Conservation (phyloP, 495 filamentous ascomycete species). For the Daldinia vernicosa region DNA sequence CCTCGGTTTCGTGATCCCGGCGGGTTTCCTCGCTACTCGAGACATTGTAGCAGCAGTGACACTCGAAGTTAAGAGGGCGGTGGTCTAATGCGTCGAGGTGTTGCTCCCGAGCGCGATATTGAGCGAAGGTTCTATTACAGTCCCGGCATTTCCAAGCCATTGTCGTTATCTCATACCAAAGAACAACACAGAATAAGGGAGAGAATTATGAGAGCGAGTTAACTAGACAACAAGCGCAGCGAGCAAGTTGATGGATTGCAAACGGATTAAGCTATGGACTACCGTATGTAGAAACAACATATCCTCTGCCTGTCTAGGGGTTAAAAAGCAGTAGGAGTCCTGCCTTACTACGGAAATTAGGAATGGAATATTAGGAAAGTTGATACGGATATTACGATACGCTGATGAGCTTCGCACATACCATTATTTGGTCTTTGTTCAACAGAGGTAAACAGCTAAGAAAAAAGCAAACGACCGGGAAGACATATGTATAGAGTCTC, state of each 20-base stretch:
- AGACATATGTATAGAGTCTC: no score
- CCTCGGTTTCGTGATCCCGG: constrained; percentile 32
- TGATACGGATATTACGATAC: not conserved
- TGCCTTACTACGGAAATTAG: not conserved
- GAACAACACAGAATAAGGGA: no score
- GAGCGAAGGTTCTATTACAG: constrained; percentile 38
- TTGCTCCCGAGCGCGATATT: constrained; percentile 13
- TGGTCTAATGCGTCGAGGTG: constrained; percentile 41
- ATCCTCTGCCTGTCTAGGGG: no score
- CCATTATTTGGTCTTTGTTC: not conserved
- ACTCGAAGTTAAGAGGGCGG: constrained; percentile 29
- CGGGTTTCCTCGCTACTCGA: constrained; percentile 1
- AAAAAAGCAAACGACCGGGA: not conserved
- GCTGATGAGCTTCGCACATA: not conserved
- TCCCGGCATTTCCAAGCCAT: constrained; percentile 34
- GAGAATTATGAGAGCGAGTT: no score
- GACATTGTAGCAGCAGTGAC: constrained; percentile 29
- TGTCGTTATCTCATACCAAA: no score
- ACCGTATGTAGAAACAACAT: no score
- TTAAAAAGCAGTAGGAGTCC: no score
- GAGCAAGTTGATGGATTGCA: no score
- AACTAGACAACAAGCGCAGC: no score
- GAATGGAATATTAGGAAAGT: not conserved
- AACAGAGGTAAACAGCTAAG: not conserved
- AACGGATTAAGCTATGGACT: no score